Evolutionary conservation across 192 early-diverging fungal species (phyloP).

Genomic region (Allomyces arbusculus): DNA sequence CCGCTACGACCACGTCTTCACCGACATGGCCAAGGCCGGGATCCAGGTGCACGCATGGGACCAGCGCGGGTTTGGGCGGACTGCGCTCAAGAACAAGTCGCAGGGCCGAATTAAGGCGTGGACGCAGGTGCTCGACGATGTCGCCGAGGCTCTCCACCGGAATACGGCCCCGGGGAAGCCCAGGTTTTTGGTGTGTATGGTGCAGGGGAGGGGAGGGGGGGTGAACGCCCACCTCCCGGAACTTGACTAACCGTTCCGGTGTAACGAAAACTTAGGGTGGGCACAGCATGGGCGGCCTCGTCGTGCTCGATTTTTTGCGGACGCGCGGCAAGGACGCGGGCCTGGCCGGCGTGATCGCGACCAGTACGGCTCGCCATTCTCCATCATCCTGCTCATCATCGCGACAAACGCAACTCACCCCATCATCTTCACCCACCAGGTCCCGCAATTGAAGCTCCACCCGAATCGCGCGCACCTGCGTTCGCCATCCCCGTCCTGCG

Average conservation of each 20-base stretch:
- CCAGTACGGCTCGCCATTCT: neutral
- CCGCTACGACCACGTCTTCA: slow-evolving; percentile 37
- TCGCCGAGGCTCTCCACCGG: slow-evolving; percentile 18
- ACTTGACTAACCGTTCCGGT: no score
- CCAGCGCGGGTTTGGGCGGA: slow-evolving; percentile 48
- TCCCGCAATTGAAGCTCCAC: slow-evolving; percentile 13
- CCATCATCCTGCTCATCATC: no score
- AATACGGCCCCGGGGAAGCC: slow-evolving; percentile 10
- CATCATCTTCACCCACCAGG: neutral
- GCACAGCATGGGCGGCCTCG: neutral
- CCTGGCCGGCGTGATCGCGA: neutral
- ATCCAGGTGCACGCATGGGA: slow-evolving; percentile 38
- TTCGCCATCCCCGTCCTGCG: slow-evolving; percentile 13
- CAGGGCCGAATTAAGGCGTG: slow-evolving; percentile 25
- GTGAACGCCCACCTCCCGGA: no score
- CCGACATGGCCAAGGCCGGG: slow-evolving; percentile 23
- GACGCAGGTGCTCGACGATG: slow-evolving; percentile 17
- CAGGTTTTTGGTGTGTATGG: slow-evolving; percentile 24
- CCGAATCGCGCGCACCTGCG: slow-evolving; percentile 6
- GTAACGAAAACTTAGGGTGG: neutral
- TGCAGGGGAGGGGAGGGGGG: no score
- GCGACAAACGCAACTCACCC: no score
- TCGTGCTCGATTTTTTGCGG: neutral
- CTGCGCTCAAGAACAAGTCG: slow-evolving; percentile 22
- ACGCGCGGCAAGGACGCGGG: slow-evolving; percentile 1